Evolutionary conservation across 2,329 filamentous ascomycete genomes (phyloP).

Genomic region (Fusarium aywerte): DNA sequence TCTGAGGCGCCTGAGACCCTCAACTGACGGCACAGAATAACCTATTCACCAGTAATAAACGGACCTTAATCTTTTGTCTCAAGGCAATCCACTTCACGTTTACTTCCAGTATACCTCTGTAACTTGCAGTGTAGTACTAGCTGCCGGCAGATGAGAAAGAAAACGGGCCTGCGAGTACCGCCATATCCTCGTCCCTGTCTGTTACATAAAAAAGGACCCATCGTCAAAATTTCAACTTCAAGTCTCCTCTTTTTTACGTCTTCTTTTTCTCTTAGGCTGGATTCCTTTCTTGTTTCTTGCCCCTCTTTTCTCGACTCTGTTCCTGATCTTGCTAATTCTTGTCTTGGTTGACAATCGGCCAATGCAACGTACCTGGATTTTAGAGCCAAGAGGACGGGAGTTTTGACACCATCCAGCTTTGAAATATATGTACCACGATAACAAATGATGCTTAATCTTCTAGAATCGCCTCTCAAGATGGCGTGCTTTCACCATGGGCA

Average conservation of each 20-base stretch:
- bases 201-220: slow-evolving; percentile 30
- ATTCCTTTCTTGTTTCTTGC: slow-evolving; percentile 1
- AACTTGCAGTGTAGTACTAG: background rate
- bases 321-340: slow-evolving; percentile 21
- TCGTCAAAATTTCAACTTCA: slow-evolving; percentile 13
- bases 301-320: slow-evolving; percentile 17
- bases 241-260: slow-evolving; percentile 38
- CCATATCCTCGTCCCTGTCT: slow-evolving; percentile 21
- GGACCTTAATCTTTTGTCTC: background rate
- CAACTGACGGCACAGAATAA: slow-evolving; percentile 25
- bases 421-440: background rate
- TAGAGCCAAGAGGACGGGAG: slow-evolving; percentile 4
- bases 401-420: background rate
- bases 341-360: slow-evolving; percentile 12
- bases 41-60: slow-evolving; percentile 1
- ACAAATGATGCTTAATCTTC: background rate
- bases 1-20: background rate
- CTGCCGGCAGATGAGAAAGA: slow-evolving; percentile 21
- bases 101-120: background rate
- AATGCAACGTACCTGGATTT: background rate
- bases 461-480: slow-evolving; percentile 23
- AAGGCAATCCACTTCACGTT: slow-evolving; percentile 5
- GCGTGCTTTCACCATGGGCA: slow-evolving; percentile 26
- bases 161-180: slow-evolving; percentile 15
- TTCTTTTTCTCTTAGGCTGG: slow-evolving; percentile 14